These are phyloP conservation scores for Physcomitrium patens DNA, from an alignment of 225 moss, liverwort and hornwort species.

Conservation along the genomic window DNA sequence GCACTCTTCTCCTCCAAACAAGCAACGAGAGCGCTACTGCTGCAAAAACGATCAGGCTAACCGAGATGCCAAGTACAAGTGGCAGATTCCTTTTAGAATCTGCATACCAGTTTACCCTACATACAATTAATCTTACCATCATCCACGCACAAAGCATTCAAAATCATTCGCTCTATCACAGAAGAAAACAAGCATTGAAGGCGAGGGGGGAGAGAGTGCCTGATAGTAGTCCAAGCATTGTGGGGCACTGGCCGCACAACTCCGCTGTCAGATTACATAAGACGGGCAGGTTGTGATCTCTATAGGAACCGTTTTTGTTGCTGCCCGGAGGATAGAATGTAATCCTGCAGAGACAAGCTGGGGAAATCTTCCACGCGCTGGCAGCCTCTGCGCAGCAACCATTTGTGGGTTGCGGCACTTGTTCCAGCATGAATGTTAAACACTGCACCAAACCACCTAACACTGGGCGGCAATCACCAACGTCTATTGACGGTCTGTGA, in stretches of 20 bases:
- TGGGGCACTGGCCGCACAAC: slow-evolving; percentile 30
- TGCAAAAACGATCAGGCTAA: neutral
- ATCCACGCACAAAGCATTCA: neutral
- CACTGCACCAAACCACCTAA: slow-evolving; percentile 13
- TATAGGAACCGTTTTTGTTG: neutral
- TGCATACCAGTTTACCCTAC: slow-evolving; percentile 6
- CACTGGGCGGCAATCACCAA: neutral
- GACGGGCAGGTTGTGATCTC: neutral
- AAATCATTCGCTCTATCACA: neutral
- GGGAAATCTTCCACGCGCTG: neutral
- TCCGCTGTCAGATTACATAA: slow-evolving; percentile 17
- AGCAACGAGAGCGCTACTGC: slow-evolving; percentile 8
- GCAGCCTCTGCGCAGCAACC: neutral
- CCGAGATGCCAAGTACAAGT: slow-evolving; percentile 12
- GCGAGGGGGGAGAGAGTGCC: neutral
- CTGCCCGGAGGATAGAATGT: neutral
- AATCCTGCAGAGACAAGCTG: slow-evolving; percentile 7
- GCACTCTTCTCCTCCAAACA: slow-evolving; percentile 28
- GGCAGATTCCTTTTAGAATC: neutral
- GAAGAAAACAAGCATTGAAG: neutral
- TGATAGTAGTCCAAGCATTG: neutral
- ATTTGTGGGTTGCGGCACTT: slow-evolving; percentile 6
- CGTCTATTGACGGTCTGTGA: neutral
- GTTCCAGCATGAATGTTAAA: slow-evolving; percentile 15
- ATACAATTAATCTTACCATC: neutral